Base-by-base conservation (phyloP, 2,329 filamentous ascomycete species). In the Fusarium humuli region DNA sequence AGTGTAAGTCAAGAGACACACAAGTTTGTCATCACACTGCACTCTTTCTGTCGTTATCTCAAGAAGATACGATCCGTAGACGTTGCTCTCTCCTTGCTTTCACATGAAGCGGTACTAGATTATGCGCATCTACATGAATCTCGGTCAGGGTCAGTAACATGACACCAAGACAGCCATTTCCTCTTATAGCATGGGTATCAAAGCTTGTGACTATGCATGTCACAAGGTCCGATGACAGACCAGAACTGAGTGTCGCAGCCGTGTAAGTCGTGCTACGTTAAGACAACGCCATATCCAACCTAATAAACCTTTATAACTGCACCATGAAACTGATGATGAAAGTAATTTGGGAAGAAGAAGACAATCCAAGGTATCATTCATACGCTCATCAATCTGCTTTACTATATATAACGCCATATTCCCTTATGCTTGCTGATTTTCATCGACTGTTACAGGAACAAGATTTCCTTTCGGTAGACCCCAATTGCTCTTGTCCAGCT, bases 401-500 rank as follows among this genome's bases (percentile, higher is more conserved):
- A n/a, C n/a, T 58, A 48, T 49, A 41, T 44, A 41, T 42, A 68
- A 61, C 48, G 52, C 49, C 59, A 50, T 57, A 48, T 55, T 47
- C 57, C 47, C 70, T 53, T 46, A 64, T 61, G 53, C 48, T 46
- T 59, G 27, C 25, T 56, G 13, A 32, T 23, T 56, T 49, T 46
- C 27, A 16, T 62, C 64, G 23, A 63, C 50, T 25, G 58, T 47
- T 11, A 37, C n/a, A 49, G 66, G 60, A 18, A 70, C 68, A 41
- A 56, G 32, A 56, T 69, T 64, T 6, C 70, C 70, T n/a, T 46
- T 56, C 27, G 67, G 68, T 13, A 77, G 30, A 46, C 61, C 46
- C 77, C 77, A 74, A 34, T 55, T 59, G 13, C 48, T 48, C 42
- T 53, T 64, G 3, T 65, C 58, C 37, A 57, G 25, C 9, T 57